Base-by-base conservation (phyloP, 306 rosid genomes). In the Malus asiatica region DNA sequence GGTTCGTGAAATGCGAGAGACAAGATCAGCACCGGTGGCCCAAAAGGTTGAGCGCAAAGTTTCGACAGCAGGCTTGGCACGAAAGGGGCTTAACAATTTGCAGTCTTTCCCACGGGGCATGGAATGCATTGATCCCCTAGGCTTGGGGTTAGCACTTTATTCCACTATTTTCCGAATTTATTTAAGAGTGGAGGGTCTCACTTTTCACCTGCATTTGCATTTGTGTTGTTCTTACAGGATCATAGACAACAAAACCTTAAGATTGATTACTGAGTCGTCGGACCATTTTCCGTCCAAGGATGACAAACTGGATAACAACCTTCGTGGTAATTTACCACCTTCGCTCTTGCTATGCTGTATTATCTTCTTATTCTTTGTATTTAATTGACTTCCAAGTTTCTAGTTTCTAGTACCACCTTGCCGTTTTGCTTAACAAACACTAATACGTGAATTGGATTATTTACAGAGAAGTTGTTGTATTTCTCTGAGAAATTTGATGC, bases 1-100 rank as follows among this genome's bases (percentile, higher is more conserved):
- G 86, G 97, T 95, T 81, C 99, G 99, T 77, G 99, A 80, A 32
- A 95, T 95, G 99, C 90, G 99, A 79, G 97, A 95, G 89, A 80
- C 97, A 51, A 92, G 97, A 84, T 70, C 93, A 59, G 99, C 99
- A 60, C 99, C 97, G 0, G 96, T 81, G 52, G 90, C 97, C 71
- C 89, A 89, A 77, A 95, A 95, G 74, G 82, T 83, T 46, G 97
- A 95, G 73, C 86, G 80, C 40, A 90, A 88, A 76, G 84, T 23
- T 57, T 77, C 99, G 1, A 71, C 76, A 51, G 14, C 29, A 9
- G 77, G 42, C 48, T 60, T 72, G 22, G 83, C 72, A 69, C 83
- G 78, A 81, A 93, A 88, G 81, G 97, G 96, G 76, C 93, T 95
- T 48, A 85, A 23, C 71, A 85, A 61, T 82, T 77, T 92, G 68